Conservation (phyloP, 768 basidiomycete species). For the Clathrus columnatus region DNA sequence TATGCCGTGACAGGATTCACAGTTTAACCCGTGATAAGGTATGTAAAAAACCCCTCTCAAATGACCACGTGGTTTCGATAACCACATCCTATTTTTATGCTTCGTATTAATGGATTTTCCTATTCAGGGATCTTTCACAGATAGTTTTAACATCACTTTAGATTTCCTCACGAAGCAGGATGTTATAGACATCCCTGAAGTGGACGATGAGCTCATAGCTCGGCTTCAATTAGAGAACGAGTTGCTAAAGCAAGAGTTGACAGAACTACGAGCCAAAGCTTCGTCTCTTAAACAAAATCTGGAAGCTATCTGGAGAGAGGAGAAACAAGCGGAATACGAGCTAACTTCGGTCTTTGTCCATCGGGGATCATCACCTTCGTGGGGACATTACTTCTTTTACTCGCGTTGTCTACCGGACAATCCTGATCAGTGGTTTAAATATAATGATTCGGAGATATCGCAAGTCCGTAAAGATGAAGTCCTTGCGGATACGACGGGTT, state of each 20-base stretch:
- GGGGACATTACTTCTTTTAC: conserved; percentile 95
- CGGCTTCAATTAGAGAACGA: conserved; percentile 47
- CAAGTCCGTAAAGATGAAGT: conserved; percentile 75
- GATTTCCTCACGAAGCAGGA: conserved; percentile 51
- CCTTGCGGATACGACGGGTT: conserved; percentile 82
- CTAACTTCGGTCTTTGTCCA: conserved; percentile 94
- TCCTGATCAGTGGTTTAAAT: conserved; percentile 89
- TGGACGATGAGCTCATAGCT: conserved; percentile 50
- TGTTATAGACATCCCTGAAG: conserved; percentile 33
- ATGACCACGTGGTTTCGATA: not conserved
- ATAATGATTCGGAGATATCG: conserved; percentile 86
- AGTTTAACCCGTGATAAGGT: conserved; percentile 69
- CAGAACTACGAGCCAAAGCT: conserved; percentile 40
- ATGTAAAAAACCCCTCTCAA: conserved; percentile 7
- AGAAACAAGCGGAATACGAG: conserved; percentile 66
- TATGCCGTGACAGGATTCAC: conserved; percentile 59
- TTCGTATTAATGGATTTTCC: not conserved
- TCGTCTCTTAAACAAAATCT: conserved; percentile 55
- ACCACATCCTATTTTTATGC: conserved; percentile 2
- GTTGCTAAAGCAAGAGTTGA: conserved; percentile 47
- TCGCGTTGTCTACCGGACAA: conserved; percentile 75
- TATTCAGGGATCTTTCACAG: conserved; percentile 48
- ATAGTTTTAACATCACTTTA: conserved; percentile 45
- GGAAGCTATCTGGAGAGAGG: conserved; percentile 67
- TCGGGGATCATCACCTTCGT: conserved; percentile 77